Conservation (phyloP, 139 green algal genomes). For the Protoeuglena noctilucae region DNA sequence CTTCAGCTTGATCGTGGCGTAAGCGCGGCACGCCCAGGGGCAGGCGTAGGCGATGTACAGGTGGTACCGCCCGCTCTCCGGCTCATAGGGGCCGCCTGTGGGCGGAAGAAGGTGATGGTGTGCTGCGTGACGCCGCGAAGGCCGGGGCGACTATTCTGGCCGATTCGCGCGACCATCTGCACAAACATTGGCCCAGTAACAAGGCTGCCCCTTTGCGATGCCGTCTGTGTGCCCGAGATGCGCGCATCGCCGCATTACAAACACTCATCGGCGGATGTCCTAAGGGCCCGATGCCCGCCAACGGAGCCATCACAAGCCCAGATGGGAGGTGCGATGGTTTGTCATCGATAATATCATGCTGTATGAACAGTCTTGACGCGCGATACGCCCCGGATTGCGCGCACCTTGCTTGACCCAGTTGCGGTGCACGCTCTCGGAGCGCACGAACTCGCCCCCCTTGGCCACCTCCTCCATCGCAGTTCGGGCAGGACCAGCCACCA, state of each 20-base stretch:
- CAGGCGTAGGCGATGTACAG: conserved; percentile 90
- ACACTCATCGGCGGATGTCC: too few species aligned
- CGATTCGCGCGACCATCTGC: background rate
- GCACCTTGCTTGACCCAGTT: conserved; percentile 20
- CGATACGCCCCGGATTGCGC: background rate
- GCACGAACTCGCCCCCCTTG: conserved; percentile 18
- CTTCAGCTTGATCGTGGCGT: conserved; percentile 60
- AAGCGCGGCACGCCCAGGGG: conserved; percentile 71
- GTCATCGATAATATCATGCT: background rate
- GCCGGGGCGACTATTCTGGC: too few species aligned
- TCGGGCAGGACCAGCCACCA: too few species aligned
- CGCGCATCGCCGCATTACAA: too few species aligned
- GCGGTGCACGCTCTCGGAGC: conserved; percentile 18
- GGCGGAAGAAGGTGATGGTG: background rate
- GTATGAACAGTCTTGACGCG: background rate
- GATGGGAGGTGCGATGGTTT: background rate
- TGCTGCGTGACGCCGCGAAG: background rate
- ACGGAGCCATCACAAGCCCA: too few species aligned
- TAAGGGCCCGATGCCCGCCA: too few species aligned
- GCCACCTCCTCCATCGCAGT: background rate
- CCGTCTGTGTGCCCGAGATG: too few species aligned
- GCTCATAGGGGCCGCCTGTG: background rate
- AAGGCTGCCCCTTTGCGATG: background rate
- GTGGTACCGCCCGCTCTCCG: conserved; percentile 60
- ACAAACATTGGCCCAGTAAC: background rate